Base-by-base conservation (phyloP, 495 filamentous ascomycete genomes). In the Penicillium manginii region DNA sequence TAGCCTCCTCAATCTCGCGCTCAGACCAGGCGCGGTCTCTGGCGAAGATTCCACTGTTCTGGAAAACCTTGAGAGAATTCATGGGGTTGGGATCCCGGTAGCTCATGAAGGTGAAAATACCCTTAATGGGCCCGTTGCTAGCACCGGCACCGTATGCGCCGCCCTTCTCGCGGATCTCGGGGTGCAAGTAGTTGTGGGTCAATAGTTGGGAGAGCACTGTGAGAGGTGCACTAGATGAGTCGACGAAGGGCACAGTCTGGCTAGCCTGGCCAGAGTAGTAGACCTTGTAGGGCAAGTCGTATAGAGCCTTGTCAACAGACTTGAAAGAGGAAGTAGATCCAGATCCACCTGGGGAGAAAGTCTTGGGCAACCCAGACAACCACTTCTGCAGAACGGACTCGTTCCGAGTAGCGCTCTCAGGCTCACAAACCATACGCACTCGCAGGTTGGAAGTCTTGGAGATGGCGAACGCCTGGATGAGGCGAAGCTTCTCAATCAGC, bases 141-240 rank as follows among this genome's bases (percentile, higher is more conserved):
- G 96, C 92, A 15, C 91, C 91, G 17, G 92, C 93, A 57, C 94
- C 94, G 64, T 98, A 98, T 10, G 94, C 94, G 42, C 94, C 94
- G 9, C 94, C 94, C 73, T 98, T 98, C 73, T 98, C 94, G 31
- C 94, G 89, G 56, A 98, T 97, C 69, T 98, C 96, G 66, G 96
- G 96, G 70, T 98, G 94, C 11, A 98, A 82, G 65, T 97, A 91
- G 71, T 96, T 96, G 74, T 98, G 94, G 0, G 93, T 98, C n/a
- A 98, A 82, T 23, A 98, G 88, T 62, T 97, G 90, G 15, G 93
- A 87, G 22, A 98, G 85, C 29, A 98, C 87, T 59, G 92, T 91
- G 14, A 97, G 85, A 1, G 90, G 82, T 9, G 93, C 91, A 17
- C 87, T 84, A 26, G 88, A 82, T 0, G 84, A 66, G 45, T 92